A percentile compares a stretch with the other conserved stretches of the same genome.
Conservation (phyloP, 805 yeast species). For the Yarrowia deformans region DNA sequence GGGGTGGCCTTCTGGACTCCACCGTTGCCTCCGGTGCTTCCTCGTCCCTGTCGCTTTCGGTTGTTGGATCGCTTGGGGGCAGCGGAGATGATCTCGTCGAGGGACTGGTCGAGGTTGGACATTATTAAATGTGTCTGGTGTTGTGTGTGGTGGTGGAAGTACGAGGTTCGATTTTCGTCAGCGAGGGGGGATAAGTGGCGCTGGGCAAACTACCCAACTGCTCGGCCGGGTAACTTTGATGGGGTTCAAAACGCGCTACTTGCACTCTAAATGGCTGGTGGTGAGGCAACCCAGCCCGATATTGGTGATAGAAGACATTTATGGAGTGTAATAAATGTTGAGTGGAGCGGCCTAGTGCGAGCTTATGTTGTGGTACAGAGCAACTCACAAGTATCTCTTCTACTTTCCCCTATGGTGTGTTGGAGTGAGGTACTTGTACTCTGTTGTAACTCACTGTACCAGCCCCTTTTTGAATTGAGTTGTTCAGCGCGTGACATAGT, state of each 20-base stretch:
- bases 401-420: not conserved
- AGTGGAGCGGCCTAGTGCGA: no score
- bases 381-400: no score
- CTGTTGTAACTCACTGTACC: not conserved
- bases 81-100: constrained; percentile 90
- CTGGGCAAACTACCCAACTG: not conserved
- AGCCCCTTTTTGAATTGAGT: constrained; percentile 7
- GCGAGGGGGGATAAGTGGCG: constrained; percentile 23
- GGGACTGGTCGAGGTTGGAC: constrained; percentile 83
- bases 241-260: not conserved
- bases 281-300: no score
- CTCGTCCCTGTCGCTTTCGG: constrained; percentile 40
- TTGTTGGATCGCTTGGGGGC: constrained; percentile 49
- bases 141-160: constrained; percentile 5
- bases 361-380: no score
- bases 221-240: constrained; percentile 24
- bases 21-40: constrained; percentile 41
- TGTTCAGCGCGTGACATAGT: not conserved
- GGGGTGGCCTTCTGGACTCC: constrained; percentile 48
- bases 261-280: not conserved
- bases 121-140: constrained; percentile 1
- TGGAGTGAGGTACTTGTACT: not conserved
- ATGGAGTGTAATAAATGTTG: no score
- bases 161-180: constrained; percentile 31
- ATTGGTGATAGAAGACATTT: no score